Conservation (phyloP, 1,284 basidiomycete genomes). For the Psilocybe mexicana region DNA sequence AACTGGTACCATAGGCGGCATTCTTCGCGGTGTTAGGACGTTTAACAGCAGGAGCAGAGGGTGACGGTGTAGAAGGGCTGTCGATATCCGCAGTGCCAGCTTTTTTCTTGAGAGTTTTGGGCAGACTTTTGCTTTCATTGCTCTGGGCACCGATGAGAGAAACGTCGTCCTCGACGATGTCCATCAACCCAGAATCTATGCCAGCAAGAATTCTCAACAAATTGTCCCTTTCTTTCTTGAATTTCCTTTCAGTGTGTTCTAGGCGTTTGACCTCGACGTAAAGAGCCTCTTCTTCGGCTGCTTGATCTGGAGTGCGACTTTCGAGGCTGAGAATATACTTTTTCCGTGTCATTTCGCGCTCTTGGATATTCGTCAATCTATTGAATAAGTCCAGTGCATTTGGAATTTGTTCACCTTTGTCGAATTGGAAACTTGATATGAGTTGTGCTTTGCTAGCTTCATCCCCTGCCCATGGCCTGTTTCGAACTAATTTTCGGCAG, state of each 20-base stretch:
- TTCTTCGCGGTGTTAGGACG: conserved; percentile 54
- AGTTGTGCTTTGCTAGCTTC: conserved; percentile 69
- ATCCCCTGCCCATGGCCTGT: conserved; percentile 80
- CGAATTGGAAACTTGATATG: conserved; percentile 76
- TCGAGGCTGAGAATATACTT: conserved; percentile 86
- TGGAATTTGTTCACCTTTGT: conserved; percentile 62
- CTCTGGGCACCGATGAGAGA: conserved; percentile 43
- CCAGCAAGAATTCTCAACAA: conserved; percentile 84
- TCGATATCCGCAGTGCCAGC: conserved; percentile 51
- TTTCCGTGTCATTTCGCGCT: conserved; percentile 88
- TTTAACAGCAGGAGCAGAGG: conserved; percentile 44
- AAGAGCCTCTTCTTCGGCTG: conserved; percentile 94
- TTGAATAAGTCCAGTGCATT: background rate
- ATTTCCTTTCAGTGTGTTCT: conserved; percentile 90
- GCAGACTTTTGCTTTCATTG: conserved; percentile 31
- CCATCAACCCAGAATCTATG: conserved; percentile 81
- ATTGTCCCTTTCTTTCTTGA: conserved; percentile 89
- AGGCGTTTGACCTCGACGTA: conserved; percentile 94
- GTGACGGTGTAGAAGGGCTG: conserved; percentile 55
- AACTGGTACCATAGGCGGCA: conserved; percentile 52
- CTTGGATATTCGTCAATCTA: conserved; percentile 39
- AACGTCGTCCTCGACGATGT: conserved; percentile 67
- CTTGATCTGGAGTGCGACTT: conserved; percentile 83
- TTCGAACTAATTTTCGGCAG: conserved; percentile 86
- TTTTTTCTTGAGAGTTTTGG: conserved; percentile 43